phyloP scores from a whole-genome alignment of 2,329 filamentous ascomycete species.

The Zymoseptoria pseudotritici region DNA sequence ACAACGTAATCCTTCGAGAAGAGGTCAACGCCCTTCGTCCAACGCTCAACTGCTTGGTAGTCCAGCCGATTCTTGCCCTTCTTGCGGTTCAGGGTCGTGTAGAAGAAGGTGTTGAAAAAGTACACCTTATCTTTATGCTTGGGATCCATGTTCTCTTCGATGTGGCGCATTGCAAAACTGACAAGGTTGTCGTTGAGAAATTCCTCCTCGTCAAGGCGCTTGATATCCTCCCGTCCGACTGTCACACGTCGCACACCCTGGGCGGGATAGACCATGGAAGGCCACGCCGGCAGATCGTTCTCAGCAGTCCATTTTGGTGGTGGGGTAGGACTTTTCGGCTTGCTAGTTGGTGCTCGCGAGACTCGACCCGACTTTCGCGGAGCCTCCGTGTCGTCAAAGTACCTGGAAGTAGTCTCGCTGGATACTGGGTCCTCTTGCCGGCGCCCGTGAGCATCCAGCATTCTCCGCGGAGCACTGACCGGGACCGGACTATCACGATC shows the following conservation, averaged over 20 bases:
- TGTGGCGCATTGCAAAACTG: constrained; percentile 67
- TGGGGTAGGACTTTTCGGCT: constrained; percentile 13
- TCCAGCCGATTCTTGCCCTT: constrained; percentile 57
- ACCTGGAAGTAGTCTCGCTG: neutral
- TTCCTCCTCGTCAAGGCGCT: constrained; percentile 71
- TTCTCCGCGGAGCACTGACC: neutral
- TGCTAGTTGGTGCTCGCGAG: constrained; percentile 1
- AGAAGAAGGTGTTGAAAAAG: constrained; percentile 93
- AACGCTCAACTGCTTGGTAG: constrained; percentile 75
- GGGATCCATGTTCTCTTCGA: constrained; percentile 25
- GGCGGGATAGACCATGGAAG: constrained; percentile 54
- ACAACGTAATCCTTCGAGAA: constrained; percentile 83
- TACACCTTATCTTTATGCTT: constrained; percentile 55
- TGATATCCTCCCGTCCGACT: constrained; percentile 65
- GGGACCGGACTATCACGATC: neutral
- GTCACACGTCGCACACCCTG: constrained; percentile 53
- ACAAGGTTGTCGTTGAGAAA: constrained; percentile 92
- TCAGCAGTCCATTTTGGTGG: constrained; percentile 19
- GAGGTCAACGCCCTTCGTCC: constrained; percentile 74
- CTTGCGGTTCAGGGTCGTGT: constrained; percentile 58
- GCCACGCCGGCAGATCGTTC: constrained; percentile 22
- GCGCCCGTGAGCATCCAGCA: neutral
- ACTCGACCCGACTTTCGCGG: constrained; percentile 4
- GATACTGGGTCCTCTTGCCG: too few species aligned
- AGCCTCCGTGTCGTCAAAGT: neutral